Conservation (phyloP, 1,284 basidiomycete species). For the Boletus semigastroideus region DNA sequence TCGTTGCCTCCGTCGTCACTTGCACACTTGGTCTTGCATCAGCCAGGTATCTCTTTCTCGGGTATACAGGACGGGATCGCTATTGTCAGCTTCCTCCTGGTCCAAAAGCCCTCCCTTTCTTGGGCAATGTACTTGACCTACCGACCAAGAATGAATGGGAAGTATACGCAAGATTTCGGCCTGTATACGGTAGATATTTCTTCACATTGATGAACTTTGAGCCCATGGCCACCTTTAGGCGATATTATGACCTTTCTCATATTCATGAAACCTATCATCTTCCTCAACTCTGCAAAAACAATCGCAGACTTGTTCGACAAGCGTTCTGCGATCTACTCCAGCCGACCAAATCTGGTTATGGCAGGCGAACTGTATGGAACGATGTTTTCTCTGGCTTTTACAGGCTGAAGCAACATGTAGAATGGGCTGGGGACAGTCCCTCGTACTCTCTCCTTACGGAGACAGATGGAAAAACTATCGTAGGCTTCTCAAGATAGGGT, state of each 20-base stretch:
- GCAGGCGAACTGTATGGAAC: neutral
- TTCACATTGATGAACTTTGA: neutral
- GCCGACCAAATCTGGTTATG: slow-evolving; percentile 1
- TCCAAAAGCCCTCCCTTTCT: neutral
- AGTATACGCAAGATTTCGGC: neutral
- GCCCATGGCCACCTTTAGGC: neutral
- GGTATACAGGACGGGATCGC: neutral
- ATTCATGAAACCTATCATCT: slow-evolving; percentile 2
- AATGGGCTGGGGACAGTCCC: slow-evolving; percentile 2
- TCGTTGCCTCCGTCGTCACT: neutral
- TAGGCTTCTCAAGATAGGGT: slow-evolving; percentile 1
- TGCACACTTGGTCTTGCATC: neutral
- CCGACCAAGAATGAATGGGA: slow-evolving; percentile 1
- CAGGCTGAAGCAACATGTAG: neutral
- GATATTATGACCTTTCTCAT: slow-evolving; percentile 1
- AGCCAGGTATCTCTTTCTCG: neutral
- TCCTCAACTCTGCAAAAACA: slow-evolving; percentile 1
- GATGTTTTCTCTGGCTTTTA: neutral
- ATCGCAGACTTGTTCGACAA: slow-evolving; percentile 1
- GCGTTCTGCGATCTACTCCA: slow-evolving; percentile 1
- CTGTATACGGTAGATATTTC: neutral
- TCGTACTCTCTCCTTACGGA: slow-evolving; percentile 1
- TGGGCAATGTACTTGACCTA: neutral
- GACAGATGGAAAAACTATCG: slow-evolving; percentile 3
- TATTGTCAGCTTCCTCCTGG: neutral